Conservation (phyloP, 768 basidiomycete species). For the Ramaria rubella region DNA sequence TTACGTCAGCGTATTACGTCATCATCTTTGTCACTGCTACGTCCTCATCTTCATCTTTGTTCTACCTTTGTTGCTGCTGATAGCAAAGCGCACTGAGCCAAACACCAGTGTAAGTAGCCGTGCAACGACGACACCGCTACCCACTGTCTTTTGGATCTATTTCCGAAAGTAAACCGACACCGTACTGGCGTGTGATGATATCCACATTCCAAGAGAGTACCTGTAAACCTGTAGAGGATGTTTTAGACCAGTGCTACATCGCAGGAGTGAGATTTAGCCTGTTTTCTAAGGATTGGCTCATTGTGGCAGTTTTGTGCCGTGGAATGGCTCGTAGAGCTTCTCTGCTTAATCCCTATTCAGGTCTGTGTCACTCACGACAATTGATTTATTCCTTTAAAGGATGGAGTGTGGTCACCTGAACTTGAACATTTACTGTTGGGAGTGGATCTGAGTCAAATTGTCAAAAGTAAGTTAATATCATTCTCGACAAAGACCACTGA, state of each 20-base stretch:
- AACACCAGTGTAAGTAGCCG: too few relatives aligned
- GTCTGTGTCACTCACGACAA: conserved; percentile 55
- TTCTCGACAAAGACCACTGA: neutral
- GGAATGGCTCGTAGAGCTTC: conserved; percentile 55
- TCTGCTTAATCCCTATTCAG: conserved; percentile 61
- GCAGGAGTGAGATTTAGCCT: conserved; percentile 22
- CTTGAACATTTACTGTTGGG: conserved; percentile 50
- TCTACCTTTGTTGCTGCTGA: too few relatives aligned
- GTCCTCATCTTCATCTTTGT: too few relatives aligned
- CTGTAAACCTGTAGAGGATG: conserved; percentile 44
- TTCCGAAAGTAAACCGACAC: too few relatives aligned
- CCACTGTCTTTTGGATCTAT: too few relatives aligned
- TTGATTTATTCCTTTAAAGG: conserved; percentile 53
- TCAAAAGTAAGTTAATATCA: conserved; percentile 29
- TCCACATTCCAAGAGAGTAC: conserved; percentile 41
- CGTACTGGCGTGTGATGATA: conserved; percentile 42
- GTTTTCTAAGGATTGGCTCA: conserved; percentile 24
- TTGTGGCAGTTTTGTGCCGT: conserved; percentile 40
- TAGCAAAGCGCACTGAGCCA: too few relatives aligned
- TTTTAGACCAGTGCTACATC: conserved; percentile 34
- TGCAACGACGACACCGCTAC: too few relatives aligned
- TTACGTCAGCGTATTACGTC: too few relatives aligned
- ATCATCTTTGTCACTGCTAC: too few relatives aligned
- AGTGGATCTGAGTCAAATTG: conserved; percentile 51
- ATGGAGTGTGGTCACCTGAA: conserved; percentile 45